Percentiles rank a stretch among this genome's conserved stretches.
Conservation (phyloP, 352 stramenopile genomes). For the Phytophthora multivora region DNA sequence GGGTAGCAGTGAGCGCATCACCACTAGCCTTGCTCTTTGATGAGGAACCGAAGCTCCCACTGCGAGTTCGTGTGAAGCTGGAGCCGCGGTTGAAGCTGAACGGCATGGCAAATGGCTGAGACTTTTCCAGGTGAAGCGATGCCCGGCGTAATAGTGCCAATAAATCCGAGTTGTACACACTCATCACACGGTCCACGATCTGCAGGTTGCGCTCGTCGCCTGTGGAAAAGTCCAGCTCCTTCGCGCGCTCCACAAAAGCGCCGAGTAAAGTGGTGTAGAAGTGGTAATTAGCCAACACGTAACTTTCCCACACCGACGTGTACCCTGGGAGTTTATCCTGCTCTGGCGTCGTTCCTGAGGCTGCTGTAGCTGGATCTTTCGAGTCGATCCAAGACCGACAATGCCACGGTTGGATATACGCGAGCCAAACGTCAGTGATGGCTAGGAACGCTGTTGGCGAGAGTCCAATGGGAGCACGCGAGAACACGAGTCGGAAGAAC, state of each 20-base stretch:
- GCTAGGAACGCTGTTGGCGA: conserved; percentile 82
- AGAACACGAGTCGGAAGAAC: conserved; percentile 86
- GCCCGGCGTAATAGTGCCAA: conserved; percentile 63
- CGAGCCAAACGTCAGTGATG: conserved; percentile 86
- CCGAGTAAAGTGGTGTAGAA: conserved; percentile 87
- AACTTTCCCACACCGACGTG: conserved; percentile 71
- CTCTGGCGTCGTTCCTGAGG: conserved; percentile 5
- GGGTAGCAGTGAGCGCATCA: conserved; percentile 58
- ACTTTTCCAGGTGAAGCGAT: conserved; percentile 70
- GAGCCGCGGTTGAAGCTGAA: conserved; percentile 39
- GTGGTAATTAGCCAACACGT: conserved; percentile 88
- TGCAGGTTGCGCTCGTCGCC: conserved; percentile 64
- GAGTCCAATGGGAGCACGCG: conserved; percentile 72
- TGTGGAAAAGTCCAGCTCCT: conserved; percentile 82
- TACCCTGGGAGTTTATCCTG: conserved; percentile 38
- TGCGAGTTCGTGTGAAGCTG: conserved; percentile 29
- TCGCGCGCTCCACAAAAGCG: conserved; percentile 79
- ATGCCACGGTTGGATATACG: conserved; percentile 87
- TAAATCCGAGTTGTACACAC: conserved; percentile 72
- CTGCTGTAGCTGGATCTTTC: conserved; percentile 23
- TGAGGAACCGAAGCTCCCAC: conserved; percentile 33
- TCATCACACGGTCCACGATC: conserved; percentile 73
- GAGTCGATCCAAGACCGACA: conserved; percentile 66
- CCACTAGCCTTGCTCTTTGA: conserved; percentile 33
- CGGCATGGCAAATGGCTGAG: conserved; percentile 65